phyloP scores from a whole-genome alignment of 129 eudicot species.

The Flaveria robusta region DNA sequence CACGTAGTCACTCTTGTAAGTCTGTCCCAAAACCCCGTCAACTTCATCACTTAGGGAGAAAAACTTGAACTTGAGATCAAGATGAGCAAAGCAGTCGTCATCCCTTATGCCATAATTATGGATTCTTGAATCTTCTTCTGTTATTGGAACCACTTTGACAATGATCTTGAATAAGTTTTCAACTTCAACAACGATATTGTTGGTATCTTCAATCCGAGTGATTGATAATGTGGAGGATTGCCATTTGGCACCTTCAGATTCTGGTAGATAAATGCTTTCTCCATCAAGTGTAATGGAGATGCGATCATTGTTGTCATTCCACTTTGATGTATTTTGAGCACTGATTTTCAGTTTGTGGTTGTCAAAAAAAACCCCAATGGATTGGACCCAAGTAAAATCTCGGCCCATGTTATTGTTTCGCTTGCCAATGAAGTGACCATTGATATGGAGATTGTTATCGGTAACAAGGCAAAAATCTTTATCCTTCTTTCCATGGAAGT shows the following conservation, averaged over 20 bases:
- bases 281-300: constrained; percentile 47
- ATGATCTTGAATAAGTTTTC: constrained; percentile 53
- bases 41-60: constrained; percentile 48
- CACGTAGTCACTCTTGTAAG: constrained; percentile 58
- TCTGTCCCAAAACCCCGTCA: constrained; percentile 66
- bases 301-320: constrained; percentile 62
- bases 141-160: constrained; percentile 67
- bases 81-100: constrained; percentile 76
- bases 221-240: constrained; percentile 37
- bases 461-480: constrained; percentile 78
- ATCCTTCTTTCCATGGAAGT: constrained; percentile 75
- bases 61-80: constrained; percentile 73
- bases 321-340: constrained; percentile 57
- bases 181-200: constrained; percentile 47
- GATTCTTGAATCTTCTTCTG: constrained; percentile 54
- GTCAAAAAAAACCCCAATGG: constrained; percentile 56
- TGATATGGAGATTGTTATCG: constrained; percentile 67
- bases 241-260: constrained; percentile 54
- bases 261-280: constrained; percentile 36
- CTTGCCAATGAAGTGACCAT: constrained; percentile 76
- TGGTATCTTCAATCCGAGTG: constrained; percentile 44
- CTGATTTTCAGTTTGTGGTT: constrained; percentile 52
- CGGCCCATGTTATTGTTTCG: constrained; percentile 60
- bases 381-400: constrained; percentile 84
- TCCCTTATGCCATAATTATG: constrained; percentile 60